Conservation (phyloP, 2,329 filamentous ascomycete genomes). For the Thermochaetoides dissita region DNA sequence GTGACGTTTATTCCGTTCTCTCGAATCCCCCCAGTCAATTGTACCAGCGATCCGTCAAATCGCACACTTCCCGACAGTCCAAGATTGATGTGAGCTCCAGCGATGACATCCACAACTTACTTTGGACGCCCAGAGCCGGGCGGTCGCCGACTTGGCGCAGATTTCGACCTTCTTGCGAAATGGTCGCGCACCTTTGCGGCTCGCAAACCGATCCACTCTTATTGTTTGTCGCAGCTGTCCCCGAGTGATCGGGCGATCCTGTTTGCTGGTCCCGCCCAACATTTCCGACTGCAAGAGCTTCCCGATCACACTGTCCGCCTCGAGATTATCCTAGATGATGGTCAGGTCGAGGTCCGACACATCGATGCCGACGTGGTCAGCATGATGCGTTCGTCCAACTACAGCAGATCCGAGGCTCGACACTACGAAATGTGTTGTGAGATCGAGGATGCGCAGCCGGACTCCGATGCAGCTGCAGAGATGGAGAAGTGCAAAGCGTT, state of each 20-base stretch:
- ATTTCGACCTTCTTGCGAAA: slow-evolving; percentile 12
- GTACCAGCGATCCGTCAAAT: neutral
- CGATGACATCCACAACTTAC: slow-evolving; percentile 9
- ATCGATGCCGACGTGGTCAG: slow-evolving; percentile 11
- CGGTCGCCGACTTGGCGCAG: slow-evolving; percentile 11
- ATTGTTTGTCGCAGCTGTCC: slow-evolving; percentile 11
- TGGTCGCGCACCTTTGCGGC: slow-evolving; percentile 7
- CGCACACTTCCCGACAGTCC: neutral
- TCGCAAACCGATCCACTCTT: slow-evolving; percentile 3
- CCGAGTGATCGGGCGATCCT: slow-evolving; percentile 9
- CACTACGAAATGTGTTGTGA: slow-evolving; percentile 1
- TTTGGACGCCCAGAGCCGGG: slow-evolving; percentile 10
- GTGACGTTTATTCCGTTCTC: no score
- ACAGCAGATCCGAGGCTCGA: slow-evolving; percentile 3
- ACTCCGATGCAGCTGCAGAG: neutral
- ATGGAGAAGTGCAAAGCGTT: neutral
- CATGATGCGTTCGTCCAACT: slow-evolving; percentile 10
- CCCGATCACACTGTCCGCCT: slow-evolving; percentile 9
- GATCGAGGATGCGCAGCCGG: slow-evolving; percentile 5
- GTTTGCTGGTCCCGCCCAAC: slow-evolving; percentile 6
- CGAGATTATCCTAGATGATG: slow-evolving; percentile 4
- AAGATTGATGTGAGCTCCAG: slow-evolving; percentile 3
- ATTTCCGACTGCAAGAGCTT: slow-evolving; percentile 8
- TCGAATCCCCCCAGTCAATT: neutral
- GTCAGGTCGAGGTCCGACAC: neutral